Evolutionary conservation across 371 early-diverging fungal species (phyloP), one percentile per base, ranked within the genome.

Genomic region (Massospora cicadina): DNA sequence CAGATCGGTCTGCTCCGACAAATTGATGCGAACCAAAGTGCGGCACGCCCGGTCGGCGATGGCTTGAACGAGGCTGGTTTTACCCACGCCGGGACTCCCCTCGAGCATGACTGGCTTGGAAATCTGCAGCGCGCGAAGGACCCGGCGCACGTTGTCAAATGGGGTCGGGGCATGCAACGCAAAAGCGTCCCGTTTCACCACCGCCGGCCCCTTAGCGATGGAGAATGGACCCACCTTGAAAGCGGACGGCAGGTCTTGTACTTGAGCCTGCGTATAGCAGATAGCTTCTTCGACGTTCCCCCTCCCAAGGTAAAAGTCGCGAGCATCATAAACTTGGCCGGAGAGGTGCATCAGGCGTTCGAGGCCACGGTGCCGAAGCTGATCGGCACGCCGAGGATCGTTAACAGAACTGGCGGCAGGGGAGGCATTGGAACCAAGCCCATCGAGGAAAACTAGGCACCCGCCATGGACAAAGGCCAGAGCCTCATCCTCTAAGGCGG

Each of bases 1-100:
- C 68, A 99, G 73, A 72, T 99, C 99, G 0, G 99, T 99, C 72
- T 99, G 98, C 68, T 99, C 99, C 26, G 93, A 93, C 65, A 99
- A 76, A 75, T 99, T 99, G 78, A 99, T 95, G 67, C 99, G 87
- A 54, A 95, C 89, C 23, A 96, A 73, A 1, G 76, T 78, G 64
- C 90, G 87, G 0, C 93, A 90, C 3, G 93, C 78, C 0, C 87
- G 77, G 2, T 80, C 79, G 1, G 95, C 95, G 58, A 99, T 73
- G 5, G 91, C 84, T 10, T 88, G 75, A 12, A 99, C 80, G 31
- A 99, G 78, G 64, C 90, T 88, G 0, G 99, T 98, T 72, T 99
- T 99, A 67, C 99, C 99, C 1, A 94, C 93, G 58, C 91, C 91
- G 1, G 94, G 93, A 56, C 89, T 89, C 59, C 99, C 99, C 79